A percentile compares a stretch with the other conserved stretches of the same genome.
These are phyloP conservation scores for Bryoerythrophyllum caledonicum DNA, from an alignment of 225 moss, liverwort and hornwort species.

Conservation along the genomic window DNA sequence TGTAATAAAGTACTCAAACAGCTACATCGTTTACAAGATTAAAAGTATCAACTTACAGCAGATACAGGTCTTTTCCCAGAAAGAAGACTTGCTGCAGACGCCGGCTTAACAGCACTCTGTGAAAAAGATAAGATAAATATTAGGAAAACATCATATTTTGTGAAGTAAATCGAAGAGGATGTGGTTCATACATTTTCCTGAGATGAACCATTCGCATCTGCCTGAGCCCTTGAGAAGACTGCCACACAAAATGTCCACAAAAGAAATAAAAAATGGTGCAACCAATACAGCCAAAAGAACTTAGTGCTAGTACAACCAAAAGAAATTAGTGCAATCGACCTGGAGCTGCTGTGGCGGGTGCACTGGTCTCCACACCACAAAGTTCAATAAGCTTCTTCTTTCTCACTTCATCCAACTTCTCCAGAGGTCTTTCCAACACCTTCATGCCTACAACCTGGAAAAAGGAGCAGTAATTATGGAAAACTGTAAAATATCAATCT, in stretches of 20 bases:
- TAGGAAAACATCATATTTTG: not conserved
- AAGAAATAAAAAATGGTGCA: not conserved
- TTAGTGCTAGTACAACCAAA: not conserved
- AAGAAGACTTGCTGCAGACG: constrained; percentile 82
- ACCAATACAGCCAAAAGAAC: constrained; percentile 18
- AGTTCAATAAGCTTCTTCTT: constrained; percentile 90
- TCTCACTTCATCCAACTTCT: constrained; percentile 92
- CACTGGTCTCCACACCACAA: constrained; percentile 61
- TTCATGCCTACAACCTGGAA: constrained; percentile 80
- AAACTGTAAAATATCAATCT: not conserved
- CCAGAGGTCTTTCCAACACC: constrained; percentile 86
- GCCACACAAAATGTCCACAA: constrained; percentile 28
- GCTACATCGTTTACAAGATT: not conserved
- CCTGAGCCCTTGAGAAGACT: constrained; percentile 59
- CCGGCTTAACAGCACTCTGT: constrained; percentile 41
- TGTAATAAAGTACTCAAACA: not conserved
- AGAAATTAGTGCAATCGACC: constrained; percentile 30
- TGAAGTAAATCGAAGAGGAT: not conserved
- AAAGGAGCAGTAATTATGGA: constrained; percentile 9
- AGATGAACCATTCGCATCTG: constrained; percentile 45
- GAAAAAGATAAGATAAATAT: not conserved
- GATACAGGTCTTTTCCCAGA: constrained; percentile 55
- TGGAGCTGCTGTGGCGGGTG: constrained; percentile 37
- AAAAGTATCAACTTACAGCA: constrained; percentile 32
- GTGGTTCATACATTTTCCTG: constrained; percentile 30